Evolutionary conservation across 495 filamentous ascomycete species (phyloP), one percentile per base, ranked within the genome.

Genomic region (Hypoxylon fragiforme): DNA sequence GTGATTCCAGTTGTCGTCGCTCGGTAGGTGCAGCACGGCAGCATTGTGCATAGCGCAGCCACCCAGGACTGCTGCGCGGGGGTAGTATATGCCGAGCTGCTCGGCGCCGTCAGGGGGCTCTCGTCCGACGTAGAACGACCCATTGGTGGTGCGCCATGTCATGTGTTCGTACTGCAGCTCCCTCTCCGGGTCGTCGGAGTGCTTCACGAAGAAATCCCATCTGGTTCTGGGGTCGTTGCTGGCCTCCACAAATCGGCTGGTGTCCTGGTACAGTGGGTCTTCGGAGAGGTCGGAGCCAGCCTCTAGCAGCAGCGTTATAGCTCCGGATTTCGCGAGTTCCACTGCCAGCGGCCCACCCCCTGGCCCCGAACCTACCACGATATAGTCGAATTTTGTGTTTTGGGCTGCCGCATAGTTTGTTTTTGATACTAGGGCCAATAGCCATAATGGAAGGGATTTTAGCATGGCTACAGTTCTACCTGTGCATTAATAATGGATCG

Each of bases 321-420:
- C 71, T 3, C 79, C 81, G 19, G 76, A 73, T 28, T 76, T 71
- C 9, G 81, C 83, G 2, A 85, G 73, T 18, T 77, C 73, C 8
- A 77, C 75, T 0, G 82, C 83, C 0, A 86, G 50, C 9, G 80
- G 80, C 12, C 77, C 79, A 18, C 83, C 82, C 3, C 83, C 82
- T 3, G 81, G 75, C 11, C 82, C 83, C 18, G 74, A 77, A 21
- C 83, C 83, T 4, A 84, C 77, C 14, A 86, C 72, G 26, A 86
- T 70, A 57, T 84, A 85, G 30, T 85, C 82, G 60, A 79, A 83
- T 42, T 66, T 41, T 2, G n/a, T n/a, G n/a, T 21, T 19, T 22
- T 66, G 63, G 21, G 40, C 26, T 7, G 41, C 40, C 0, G 41
- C 63, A 39, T 59, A 47, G 20, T 46, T 45, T 19, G 38, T 34